Evolutionary conservation across 176 grass and related monocot genomes (phyloP).

Genomic region (Lolium multiflorum): DNA sequence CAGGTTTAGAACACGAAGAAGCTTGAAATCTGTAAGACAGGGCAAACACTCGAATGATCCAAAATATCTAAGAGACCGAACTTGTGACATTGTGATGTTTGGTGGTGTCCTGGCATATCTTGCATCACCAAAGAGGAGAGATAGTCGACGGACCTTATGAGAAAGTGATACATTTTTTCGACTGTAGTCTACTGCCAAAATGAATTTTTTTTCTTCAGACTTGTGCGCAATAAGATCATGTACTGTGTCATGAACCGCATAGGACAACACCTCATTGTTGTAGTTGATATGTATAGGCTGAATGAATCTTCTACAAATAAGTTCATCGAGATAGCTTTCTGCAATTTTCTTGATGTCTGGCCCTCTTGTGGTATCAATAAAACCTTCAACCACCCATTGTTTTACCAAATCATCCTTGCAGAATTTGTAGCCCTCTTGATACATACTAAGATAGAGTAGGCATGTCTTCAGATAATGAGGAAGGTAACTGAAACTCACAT

Average conservation of each 20-base stretch:
- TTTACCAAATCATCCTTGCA: not conserved
- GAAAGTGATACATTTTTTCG: not conserved
- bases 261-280: not conserved
- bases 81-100: not conserved
- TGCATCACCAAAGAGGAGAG: not conserved
- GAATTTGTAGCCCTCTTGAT: not conserved
- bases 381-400: constrained; percentile 22
- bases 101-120: not conserved
- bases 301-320: constrained; percentile 2
- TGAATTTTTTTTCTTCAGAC: not conserved
- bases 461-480: constrained; percentile 20
- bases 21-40: not conserved
- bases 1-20: constrained; percentile 10
- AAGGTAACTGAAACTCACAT: not conserved
- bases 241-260: not conserved
- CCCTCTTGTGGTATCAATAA: not conserved
- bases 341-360: not conserved
- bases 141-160: not conserved
- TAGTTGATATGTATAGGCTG: not conserved
- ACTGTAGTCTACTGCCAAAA: not conserved
- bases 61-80: not conserved
- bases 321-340: not conserved
- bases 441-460: not conserved
- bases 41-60: not conserved
- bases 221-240: not conserved